Conservation (phyloP, 208 protist genomes). For the Trypanosoma caninum region DNA sequence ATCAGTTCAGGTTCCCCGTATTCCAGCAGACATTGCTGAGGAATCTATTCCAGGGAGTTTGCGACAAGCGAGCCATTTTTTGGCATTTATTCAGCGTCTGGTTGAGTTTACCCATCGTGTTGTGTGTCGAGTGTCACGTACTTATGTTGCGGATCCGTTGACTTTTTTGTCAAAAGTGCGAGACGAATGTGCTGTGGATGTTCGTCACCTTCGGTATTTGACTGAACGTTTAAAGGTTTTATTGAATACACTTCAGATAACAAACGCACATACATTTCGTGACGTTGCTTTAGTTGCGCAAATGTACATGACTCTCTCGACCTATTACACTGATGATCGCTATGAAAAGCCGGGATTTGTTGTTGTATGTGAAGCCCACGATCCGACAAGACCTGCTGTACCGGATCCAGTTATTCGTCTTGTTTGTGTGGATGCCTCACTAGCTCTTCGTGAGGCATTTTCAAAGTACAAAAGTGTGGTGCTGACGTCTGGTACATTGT, state of each 20-base stretch:
- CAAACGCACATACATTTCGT: constrained; percentile 91
- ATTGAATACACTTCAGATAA: constrained; percentile 95
- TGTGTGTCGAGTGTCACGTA: constrained; percentile 79
- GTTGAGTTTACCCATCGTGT: constrained; percentile 93
- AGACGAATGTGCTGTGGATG: constrained; percentile 83
- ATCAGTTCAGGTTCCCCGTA: constrained; percentile 23
- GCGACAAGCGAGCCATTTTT: constrained; percentile 95
- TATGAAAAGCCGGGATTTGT: constrained; percentile 89
- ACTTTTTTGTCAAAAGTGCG: constrained; percentile 87
- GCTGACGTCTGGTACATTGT: constrained; percentile 97
- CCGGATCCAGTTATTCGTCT: constrained; percentile 91
- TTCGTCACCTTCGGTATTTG: constrained; percentile 83
- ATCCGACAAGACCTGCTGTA: constrained; percentile 86
- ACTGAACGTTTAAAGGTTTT: constrained; percentile 93
- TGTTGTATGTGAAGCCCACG: constrained; percentile 96
- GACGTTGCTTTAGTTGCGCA: constrained; percentile 92
- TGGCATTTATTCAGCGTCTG: constrained; percentile 92
- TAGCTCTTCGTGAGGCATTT: constrained; percentile 96
- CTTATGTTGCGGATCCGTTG: constrained; percentile 85
- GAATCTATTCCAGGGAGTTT: constrained; percentile 97
- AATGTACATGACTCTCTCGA: constrained; percentile 95
- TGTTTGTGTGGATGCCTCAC: constrained; percentile 95
- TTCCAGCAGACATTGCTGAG: constrained; percentile 80
- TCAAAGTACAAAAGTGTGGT: constrained; percentile 94
- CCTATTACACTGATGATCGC: constrained; percentile 89